These are phyloP conservation scores for Rubia peregrina DNA, from an alignment of 305 asterid species.

Conservation along the genomic window DNA sequence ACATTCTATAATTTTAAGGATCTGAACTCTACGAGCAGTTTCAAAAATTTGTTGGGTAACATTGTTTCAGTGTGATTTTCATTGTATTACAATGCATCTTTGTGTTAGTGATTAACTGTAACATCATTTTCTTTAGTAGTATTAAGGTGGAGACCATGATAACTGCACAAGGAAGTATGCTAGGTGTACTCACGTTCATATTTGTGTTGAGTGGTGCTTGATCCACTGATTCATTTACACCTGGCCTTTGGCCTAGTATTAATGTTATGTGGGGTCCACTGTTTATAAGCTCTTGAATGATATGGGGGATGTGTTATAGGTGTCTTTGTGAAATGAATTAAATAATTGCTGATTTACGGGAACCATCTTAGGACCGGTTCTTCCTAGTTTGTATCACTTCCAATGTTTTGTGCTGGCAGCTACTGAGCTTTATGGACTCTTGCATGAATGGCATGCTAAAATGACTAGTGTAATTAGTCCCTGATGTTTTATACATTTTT, in stretches of 20 bases:
- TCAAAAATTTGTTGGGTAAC: too few relatives aligned
- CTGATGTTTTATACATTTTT: background rate
- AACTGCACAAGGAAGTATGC: background rate
- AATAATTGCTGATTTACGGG: too few relatives aligned
- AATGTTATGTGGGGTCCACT: background rate
- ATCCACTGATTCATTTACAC: background rate
- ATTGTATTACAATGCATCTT: background rate
- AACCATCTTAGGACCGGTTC: too few relatives aligned
- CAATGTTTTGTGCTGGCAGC: background rate
- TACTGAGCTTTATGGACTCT: background rate
- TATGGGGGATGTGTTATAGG: background rate
- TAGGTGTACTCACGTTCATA: background rate
- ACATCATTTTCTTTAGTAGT: background rate
- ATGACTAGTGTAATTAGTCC: background rate
- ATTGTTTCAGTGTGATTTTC: too few relatives aligned
- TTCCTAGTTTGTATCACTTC: background rate
- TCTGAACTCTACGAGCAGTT: background rate
- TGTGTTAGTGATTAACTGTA: background rate
- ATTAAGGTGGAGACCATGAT: background rate
- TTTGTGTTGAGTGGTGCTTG: background rate
- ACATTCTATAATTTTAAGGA: too few relatives aligned
- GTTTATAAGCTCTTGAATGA: background rate
- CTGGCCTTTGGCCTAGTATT: background rate
- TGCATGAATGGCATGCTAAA: background rate
- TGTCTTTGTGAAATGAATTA: background rate